These are phyloP conservation scores for Phytopythium helicoides DNA, from an alignment of 352 stramenopile species.

Conservation along the genomic window DNA sequence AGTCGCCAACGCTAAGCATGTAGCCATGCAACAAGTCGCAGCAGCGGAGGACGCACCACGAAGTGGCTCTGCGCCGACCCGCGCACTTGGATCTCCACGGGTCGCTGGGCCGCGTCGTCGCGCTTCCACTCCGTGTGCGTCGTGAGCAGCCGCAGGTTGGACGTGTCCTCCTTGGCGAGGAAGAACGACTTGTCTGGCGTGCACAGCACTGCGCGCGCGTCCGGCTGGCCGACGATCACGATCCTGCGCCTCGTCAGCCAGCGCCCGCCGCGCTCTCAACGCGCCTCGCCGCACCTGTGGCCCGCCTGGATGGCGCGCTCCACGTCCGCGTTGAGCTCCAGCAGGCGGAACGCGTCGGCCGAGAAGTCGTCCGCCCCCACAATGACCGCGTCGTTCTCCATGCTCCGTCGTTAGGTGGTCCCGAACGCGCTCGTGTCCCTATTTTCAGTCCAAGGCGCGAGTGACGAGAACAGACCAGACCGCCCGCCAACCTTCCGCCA, in stretches of 20 bases:
- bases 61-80: constrained; percentile 68
- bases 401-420: not conserved
- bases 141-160: constrained; percentile 73
- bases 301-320: constrained; percentile 48
- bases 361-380: constrained; percentile 55
- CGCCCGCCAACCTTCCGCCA: constrained; percentile 11
- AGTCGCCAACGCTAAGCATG: not conserved
- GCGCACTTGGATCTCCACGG: constrained; percentile 40
- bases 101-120: constrained; percentile 14
- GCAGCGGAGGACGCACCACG: constrained; percentile 36
- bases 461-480: too few species aligned
- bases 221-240: constrained; percentile 57
- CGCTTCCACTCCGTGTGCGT: constrained; percentile 49
- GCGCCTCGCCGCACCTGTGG: constrained; percentile 31
- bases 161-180: constrained; percentile 80
- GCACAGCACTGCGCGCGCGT: constrained; percentile 67
- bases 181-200: constrained; percentile 67
- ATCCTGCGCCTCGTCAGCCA: constrained; percentile 22
- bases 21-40: too few species aligned
- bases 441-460: too few species aligned
- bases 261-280: not conserved
- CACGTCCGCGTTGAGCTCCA: constrained; percentile 67
- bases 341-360: constrained; percentile 48
- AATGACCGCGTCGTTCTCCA: constrained; percentile 31
- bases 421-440: too few species aligned